Evolutionary conservation across 495 filamentous ascomycete genomes (phyloP), one percentile per base, ranked within the genome.

Genomic region (Cryomyces minteri): DNA sequence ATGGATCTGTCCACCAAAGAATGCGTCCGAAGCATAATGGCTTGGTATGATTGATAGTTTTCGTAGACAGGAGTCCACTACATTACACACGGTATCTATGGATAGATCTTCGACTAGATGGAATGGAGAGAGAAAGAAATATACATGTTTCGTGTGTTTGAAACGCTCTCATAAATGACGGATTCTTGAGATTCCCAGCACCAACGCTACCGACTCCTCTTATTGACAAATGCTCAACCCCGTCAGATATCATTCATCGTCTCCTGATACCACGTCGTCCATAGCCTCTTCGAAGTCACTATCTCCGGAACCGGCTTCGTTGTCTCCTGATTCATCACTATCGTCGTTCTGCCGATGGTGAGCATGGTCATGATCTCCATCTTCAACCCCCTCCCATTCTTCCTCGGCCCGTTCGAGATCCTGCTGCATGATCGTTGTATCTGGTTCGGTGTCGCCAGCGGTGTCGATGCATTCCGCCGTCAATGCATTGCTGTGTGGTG

Each of bases 401-500:
- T 45, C 43, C 5, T 39, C 43, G 34, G 9, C 34, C 34, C 12
- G 1, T 38, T 38, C 34, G 12, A 14, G 34, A 9, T 38, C 12
- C 9, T 38, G 9, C 9, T 38, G 9, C 34, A 14, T 10, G 9
- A 14, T 14, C 34, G 34, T 38, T 14, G 34, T 53, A 34, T 50
- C 48, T 33, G 40, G 40, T 9, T 4, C 40, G 8, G 40, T 30
- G 11, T 12, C 11, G 11, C 40, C 40, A 18, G 8, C 11, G 40
- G 9, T 9, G 9, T n/a, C 40, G 1, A 8, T 10, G 28, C 28
- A 9, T 18, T 10, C 28, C 40, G 11, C 8, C 9, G 28, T 18
- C 10, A 41, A 9, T 8, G 40, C 8, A 9, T 18, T 18, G 41
- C 71, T 75, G 46, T 70, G 56, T 6, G 74, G 74, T 5, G 74